Conservation (phyloP, 345 rosid species). For the Melastoma malabathricum region DNA sequence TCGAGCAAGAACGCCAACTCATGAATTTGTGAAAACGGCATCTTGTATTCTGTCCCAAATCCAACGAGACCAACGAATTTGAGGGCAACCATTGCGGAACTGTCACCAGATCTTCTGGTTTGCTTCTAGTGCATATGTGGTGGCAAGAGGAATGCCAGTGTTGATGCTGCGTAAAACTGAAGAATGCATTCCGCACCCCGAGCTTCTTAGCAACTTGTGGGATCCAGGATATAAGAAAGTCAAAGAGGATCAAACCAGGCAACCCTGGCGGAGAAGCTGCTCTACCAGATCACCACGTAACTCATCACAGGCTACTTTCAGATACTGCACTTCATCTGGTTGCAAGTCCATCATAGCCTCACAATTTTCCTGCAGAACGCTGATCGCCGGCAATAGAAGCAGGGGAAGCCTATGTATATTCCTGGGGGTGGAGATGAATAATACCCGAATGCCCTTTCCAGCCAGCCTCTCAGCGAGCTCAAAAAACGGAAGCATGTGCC, state of each 20-base stretch:
- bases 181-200: slow-evolving; percentile 6
- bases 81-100: slow-evolving; percentile 14
- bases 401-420: slow-evolving; percentile 17
- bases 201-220: slow-evolving; percentile 12
- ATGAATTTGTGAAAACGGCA: slow-evolving; percentile 13
- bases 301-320: slow-evolving; percentile 12
- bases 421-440: slow-evolving; percentile 13
- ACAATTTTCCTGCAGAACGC: slow-evolving; percentile 12
- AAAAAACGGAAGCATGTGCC: slow-evolving; percentile 14
- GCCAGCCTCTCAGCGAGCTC: slow-evolving; percentile 13
- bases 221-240: slow-evolving; percentile 14
- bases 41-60: slow-evolving; percentile 26
- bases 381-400: slow-evolving; percentile 6
- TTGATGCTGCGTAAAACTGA: slow-evolving; percentile 13
- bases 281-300: slow-evolving; percentile 8
- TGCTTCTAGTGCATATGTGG: slow-evolving; percentile 5
- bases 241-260: slow-evolving; percentile 12
- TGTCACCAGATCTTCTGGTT: slow-evolving; percentile 6
- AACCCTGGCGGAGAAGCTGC: slow-evolving; percentile 6
- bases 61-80: slow-evolving; percentile 11
- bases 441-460: slow-evolving; percentile 10
- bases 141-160: slow-evolving; percentile 14
- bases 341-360: slow-evolving; percentile 20
- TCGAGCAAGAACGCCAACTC: slow-evolving; percentile 22
- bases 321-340: slow-evolving; percentile 7